A percentile compares a stretch with the other conserved stretches of the same genome.
These are phyloP conservation scores for Hymenoscyphus salicellus DNA, from an alignment of 2,329 filamentous ascomycete species.

Conservation along the genomic window DNA sequence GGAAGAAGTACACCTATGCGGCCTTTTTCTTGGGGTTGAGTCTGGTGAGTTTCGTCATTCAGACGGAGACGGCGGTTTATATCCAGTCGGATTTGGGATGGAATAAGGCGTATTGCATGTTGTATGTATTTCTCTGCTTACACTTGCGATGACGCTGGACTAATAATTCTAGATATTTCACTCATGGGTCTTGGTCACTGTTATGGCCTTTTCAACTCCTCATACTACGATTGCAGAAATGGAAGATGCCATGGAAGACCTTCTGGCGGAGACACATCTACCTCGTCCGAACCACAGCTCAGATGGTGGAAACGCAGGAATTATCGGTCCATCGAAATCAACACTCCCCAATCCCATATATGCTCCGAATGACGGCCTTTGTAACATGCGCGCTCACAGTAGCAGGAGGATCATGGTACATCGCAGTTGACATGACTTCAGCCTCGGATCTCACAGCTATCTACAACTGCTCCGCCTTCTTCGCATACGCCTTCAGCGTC, in stretches of 20 bases:
- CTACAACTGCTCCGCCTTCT: slow-evolving; percentile 99
- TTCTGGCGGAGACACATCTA: slow-evolving; percentile 78
- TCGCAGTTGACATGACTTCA: slow-evolving; percentile 89
- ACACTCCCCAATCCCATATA: slow-evolving; percentile 63
- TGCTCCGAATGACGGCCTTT: slow-evolving; percentile 74
- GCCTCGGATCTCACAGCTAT: slow-evolving; percentile 94
- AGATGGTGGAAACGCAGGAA: slow-evolving; percentile 82
- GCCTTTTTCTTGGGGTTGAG: slow-evolving; percentile 78
- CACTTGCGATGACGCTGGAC: slow-evolving; percentile 9
- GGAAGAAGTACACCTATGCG: slow-evolving; percentile 83
- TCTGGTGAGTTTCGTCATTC: slow-evolving; percentile 82
- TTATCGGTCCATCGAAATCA: slow-evolving; percentile 59
- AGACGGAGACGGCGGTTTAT: slow-evolving; percentile 93
- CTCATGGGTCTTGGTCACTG: slow-evolving; percentile 88
- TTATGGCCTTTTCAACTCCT: slow-evolving; percentile 84
- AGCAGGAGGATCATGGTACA: slow-evolving; percentile 90
- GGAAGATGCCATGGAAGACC: slow-evolving; percentile 71
- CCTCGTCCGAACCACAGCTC: slow-evolving; percentile 62
- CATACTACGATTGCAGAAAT: slow-evolving; percentile 75
- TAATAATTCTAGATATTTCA: slow-evolving; percentile 61
- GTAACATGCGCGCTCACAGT: slow-evolving; percentile 84
- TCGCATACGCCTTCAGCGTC: slow-evolving; percentile 95
- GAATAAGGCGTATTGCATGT: slow-evolving; percentile 99
- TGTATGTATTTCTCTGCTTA: slow-evolving; percentile 52
- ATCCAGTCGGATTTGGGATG: slow-evolving; percentile 89